Conservation (phyloP, 2,329 filamentous ascomycete genomes). For the Fusarium palustre region DNA sequence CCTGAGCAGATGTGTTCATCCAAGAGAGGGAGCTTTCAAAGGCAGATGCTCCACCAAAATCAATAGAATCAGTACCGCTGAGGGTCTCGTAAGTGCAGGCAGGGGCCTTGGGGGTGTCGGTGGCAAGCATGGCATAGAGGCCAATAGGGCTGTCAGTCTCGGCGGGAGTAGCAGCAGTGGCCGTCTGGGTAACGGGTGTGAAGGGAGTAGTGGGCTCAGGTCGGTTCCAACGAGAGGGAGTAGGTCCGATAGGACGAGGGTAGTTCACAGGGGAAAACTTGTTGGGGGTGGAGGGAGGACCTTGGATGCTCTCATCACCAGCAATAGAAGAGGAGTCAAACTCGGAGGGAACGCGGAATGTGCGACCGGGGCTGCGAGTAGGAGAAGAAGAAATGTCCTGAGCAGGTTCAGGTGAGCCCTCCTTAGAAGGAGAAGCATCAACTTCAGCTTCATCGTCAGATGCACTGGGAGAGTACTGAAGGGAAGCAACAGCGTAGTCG, state of each 20-base stretch:
- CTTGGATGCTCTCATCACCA: constrained; percentile 9
- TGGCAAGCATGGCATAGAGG: constrained; percentile 34
- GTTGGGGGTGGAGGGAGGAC: constrained; percentile 19
- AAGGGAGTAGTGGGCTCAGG: constrained; percentile 42
- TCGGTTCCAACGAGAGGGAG: constrained; percentile 46
- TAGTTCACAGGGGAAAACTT: constrained; percentile 38
- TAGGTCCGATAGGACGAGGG: constrained; percentile 47
- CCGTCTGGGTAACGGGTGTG: constrained; percentile 26
- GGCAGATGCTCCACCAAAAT: constrained; percentile 48
- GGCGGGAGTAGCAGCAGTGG: constrained; percentile 4
- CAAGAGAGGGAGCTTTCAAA: constrained; percentile 47
- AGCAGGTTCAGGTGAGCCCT: background rate
- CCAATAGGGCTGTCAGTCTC: constrained; percentile 35
- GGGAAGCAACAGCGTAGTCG: constrained; percentile 22
- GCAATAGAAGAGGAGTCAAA: constrained; percentile 32
- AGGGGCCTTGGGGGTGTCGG: constrained; percentile 31
- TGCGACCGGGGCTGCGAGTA: constrained; percentile 29
- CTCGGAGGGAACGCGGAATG: constrained; percentile 37
- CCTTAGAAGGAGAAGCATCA: background rate
- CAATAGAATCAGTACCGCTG: constrained; percentile 32
- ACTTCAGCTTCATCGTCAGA: background rate
- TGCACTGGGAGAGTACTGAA: constrained; percentile 7
- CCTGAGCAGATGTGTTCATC: constrained; percentile 41
- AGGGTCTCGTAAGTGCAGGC: constrained; percentile 24
- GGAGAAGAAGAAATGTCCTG: constrained; percentile 5